Evolutionary conservation across 176 grass and related monocot species (phyloP), one percentile per base, ranked within the genome.

Genomic region (Olyra latifolia): DNA sequence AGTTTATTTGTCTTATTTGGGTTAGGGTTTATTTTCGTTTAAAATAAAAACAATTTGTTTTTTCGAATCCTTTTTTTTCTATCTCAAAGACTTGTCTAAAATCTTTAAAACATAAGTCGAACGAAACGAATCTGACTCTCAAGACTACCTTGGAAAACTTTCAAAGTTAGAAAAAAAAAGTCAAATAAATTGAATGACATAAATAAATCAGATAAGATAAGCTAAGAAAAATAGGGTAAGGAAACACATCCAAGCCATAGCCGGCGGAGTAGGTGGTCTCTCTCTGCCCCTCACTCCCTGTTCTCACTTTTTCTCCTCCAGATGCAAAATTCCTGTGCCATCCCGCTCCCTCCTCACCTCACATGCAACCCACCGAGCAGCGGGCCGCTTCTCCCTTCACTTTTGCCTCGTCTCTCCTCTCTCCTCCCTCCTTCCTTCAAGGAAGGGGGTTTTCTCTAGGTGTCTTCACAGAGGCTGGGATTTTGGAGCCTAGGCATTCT

Each of bases 261-360:
- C 43, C 4, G 50, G n/a, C 27, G 75, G 17, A 41, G 17, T 83
- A 27, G 49, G 72, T 32, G 81, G 24, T 7, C 57, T 44, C 46
- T 39, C 77, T 27, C 27, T 9, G 35, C 0, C 8, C 38, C 54
- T 27, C 12, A 0, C 8, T 12, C 17, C 15, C 12, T 10, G 9
- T 46, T 22, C 47, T 28, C 2, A 3, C 73, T 56, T 72, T 55
- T 41, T 64, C 86, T 72, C 67, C 35, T 11, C 63, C 72, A 62
- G 72, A 85, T 82, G 83, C 64, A 79, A 82, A 61, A 70, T 72
- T 77, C 44, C 54, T 78, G 78, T 35, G 32, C 54, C 40, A n/a
- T 3, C 22, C 12, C 24, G 44, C 69, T 78, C 41, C 74, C 61
- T 39, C 8, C 22, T 30, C 40, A 11, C 25, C 55, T 35, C 72